Evolutionary conservation across 306 rosid genomes (phyloP), one percentile per base, ranked within the genome.

Genomic region (Quillaja saponaria): DNA sequence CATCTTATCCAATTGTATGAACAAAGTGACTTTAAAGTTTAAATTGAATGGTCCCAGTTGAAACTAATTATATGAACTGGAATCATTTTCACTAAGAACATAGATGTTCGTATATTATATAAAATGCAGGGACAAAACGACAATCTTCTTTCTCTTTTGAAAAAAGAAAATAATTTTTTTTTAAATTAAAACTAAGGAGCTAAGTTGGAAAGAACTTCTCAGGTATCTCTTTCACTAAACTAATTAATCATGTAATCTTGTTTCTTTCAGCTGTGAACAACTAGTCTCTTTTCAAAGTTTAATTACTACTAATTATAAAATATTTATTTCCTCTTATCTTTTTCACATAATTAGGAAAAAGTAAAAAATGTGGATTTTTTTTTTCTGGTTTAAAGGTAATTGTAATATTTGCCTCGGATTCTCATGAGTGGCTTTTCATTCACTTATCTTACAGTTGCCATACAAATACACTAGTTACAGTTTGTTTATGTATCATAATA

Each of bases 341-440:
- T 55, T 67, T 66, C 28, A 10, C 10, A 33, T 39, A 33, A 35
- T 18, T 44, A 47, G 56, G 45, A 67, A 67, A 63, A 34, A 42
- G 45, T 28, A 19, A 55, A 67, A 42, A 35, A 42, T 25, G 16
- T 56, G 48, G 63, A 38, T 15, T 38, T 45, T 55, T 15, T 45
- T 55, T 55, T 33, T 33, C 71, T 67, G 63, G 63, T 55, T 55
- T 67, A 44, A 55, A 67, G 63, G 71, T n/a, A n/a, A n/a, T n/a
- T 58, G 35, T 55, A 17, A 35, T 62, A 10, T n/a, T 10, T 28
- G 71, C 75, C 80, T 75, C 51, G 63, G 71, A 57, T 69, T 63
- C 71, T 42, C 66, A 55, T 34, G 48, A 34, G 16, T n/a, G n/a
- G n/a, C 37, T 1, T 46, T 63, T 53, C 34, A 62, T 45, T 66